A percentile compares a stretch with the other conserved stretches of the same genome.
Conservation (phyloP, 257 asterid species). For the Cynanchum wilfordii region DNA sequence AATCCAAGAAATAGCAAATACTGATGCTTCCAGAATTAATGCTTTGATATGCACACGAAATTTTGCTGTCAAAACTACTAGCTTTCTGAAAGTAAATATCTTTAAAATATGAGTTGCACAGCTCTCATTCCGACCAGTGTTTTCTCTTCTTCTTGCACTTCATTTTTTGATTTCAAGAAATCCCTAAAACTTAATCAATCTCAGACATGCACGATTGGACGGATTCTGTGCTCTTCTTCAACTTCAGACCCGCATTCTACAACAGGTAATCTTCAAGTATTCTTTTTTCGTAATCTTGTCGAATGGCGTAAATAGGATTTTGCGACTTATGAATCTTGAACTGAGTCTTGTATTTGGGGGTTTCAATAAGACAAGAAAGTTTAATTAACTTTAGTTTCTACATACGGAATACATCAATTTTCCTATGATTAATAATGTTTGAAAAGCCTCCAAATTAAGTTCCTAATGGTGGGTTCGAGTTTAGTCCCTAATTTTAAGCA, state of each 20-base stretch:
- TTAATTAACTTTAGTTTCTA: neutral
- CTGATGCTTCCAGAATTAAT: neutral
- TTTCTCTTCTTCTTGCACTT: conserved; percentile 26
- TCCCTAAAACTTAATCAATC: conserved; percentile 20
- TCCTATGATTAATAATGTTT: neutral
- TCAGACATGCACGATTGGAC: conserved; percentile 19
- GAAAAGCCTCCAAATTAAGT: neutral
- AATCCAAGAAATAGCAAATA: neutral
- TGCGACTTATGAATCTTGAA: neutral
- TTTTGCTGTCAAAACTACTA: neutral
- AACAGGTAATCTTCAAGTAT: conserved; percentile 36
- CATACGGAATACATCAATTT: neutral
- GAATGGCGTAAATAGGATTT: neutral
- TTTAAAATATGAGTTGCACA: conserved; percentile 26
- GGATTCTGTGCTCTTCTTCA: conserved; percentile 46
- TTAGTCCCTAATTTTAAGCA: too few relatives aligned
- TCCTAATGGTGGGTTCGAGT: too few relatives aligned
- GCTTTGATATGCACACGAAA: neutral
- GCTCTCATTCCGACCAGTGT: conserved; percentile 32
- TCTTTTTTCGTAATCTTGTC: neutral
- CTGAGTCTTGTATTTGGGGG: neutral
- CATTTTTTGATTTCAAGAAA: conserved; percentile 33
- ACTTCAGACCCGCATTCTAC: conserved; percentile 36
- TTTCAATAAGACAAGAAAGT: neutral
- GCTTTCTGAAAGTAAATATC: neutral